phyloP scores from a whole-genome alignment of 169 alveolate genomes.

The Amoebophrya sp. region DNA sequence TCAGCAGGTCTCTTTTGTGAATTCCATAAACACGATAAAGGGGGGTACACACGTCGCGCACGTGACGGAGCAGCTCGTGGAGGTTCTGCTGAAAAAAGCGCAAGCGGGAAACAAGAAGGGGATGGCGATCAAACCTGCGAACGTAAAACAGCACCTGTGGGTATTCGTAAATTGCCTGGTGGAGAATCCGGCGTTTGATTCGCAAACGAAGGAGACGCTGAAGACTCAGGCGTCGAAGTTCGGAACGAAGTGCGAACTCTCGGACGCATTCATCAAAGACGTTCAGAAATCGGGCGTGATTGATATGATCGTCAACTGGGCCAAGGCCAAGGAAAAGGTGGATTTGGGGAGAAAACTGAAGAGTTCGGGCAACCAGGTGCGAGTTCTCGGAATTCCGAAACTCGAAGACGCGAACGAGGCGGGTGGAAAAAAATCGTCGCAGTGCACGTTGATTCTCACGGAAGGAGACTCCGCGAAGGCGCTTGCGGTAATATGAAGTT shows the following conservation, averaged over 20 bases:
- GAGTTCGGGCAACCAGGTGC: slow-evolving; percentile 34
- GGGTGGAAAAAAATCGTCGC: slow-evolving; percentile 78
- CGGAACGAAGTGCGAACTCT: slow-evolving; percentile 72
- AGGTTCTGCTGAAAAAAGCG: slow-evolving; percentile 68
- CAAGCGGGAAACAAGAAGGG: slow-evolving; percentile 83
- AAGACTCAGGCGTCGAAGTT: slow-evolving; percentile 59
- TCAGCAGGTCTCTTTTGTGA: slow-evolving; percentile 94
- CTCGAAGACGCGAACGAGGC: slow-evolving; percentile 99
- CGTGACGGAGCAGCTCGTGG: slow-evolving; percentile 83
- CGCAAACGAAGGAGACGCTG: slow-evolving; percentile 81
- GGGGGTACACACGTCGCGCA: slow-evolving; percentile 97
- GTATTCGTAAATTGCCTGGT: slow-evolving; percentile 88
- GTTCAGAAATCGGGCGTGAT: slow-evolving; percentile 66
- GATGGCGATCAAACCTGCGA: slow-evolving; percentile 76
- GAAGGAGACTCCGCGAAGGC: slow-evolving; percentile 99
- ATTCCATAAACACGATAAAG: slow-evolving; percentile 85
- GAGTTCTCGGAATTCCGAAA: slow-evolving; percentile 86
- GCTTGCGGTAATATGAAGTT: slow-evolving; percentile 47
- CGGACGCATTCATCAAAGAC: slow-evolving; percentile 65
- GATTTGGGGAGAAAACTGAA: slow-evolving; percentile 36
- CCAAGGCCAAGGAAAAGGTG: slow-evolving; percentile 40
- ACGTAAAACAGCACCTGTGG: slow-evolving; percentile 81
- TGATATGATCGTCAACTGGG: slow-evolving; percentile 49
- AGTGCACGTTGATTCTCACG: slow-evolving; percentile 94
- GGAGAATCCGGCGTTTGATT: slow-evolving; percentile 96